Evolutionary conservation across 192 early-diverging fungal genomes (phyloP), one percentile per base, ranked within the genome.

Genomic region (Funneliformis geosporum): DNA sequence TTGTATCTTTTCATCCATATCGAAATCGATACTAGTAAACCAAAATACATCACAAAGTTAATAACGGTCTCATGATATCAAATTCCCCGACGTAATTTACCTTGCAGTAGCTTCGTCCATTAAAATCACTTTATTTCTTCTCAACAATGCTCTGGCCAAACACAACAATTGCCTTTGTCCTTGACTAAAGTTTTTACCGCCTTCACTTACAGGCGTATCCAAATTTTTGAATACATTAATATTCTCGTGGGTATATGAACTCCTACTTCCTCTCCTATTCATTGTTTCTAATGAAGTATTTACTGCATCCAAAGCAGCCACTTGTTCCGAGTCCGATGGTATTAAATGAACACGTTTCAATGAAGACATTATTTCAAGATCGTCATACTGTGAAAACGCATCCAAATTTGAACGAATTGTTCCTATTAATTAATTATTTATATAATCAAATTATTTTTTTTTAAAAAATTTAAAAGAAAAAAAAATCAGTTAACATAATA

Each of bases 361-460:
- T 5, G 93, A 90, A 14, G 90, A 87, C 90, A 91, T 96, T 21
- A 98, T 83, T 42, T 89, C 84, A 71, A 86, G 85, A 65, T 99
- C 98, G 38, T 81, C 85, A 81, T 91, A 91, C 81, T 95, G 91
- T 65, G 82, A 87, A 79, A 95, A 94, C 4, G 95, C 96, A 82
- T 99, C 97, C 23, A 99, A 82, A 83, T 98, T 98, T 75, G 93
- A 93, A 25, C 96, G 87, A 33, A 90, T 80, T 18, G 85, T 89
- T 27, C 89, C 89, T 75, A 38, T 75, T 4, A 78, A 43, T 6
- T 40, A 8, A 8, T 5, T 60, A 16, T 64, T 6, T 10, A n/a
- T n/a, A n/a, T n/a, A n/a, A n/a, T n/a, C n/a, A n/a, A 27, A 28
- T 33, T 11, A 23, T 21, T 7, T 60, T 46, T 7, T 23, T 47